Percentiles rank a stretch among this genome's conserved stretches.
phyloP scores from a whole-genome alignment of 768 basidiomycete species.

The Tulasnella sp. region DNA sequence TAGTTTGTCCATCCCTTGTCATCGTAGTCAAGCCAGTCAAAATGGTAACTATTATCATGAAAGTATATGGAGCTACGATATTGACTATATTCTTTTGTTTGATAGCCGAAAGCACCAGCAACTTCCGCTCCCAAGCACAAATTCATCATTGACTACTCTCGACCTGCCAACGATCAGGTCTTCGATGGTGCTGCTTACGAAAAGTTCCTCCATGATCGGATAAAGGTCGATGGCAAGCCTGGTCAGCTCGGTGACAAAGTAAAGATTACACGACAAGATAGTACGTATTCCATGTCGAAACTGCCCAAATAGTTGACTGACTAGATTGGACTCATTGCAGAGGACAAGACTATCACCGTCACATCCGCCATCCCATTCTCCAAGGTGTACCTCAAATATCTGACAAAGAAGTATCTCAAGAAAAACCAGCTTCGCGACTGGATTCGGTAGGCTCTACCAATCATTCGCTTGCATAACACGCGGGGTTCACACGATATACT shows the following conservation, averaged over 20 bases:
- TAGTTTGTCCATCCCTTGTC: neutral
- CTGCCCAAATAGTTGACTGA: neutral
- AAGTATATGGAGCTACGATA: neutral
- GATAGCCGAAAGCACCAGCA: constrained; percentile 11
- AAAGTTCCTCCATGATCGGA: constrained; percentile 88
- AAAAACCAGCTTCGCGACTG: constrained; percentile 93
- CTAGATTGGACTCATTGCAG: constrained; percentile 7
- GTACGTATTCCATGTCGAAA: constrained; percentile 14
- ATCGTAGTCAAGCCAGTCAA: neutral
- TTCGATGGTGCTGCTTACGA: constrained; percentile 49
- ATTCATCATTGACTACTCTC: constrained; percentile 77
- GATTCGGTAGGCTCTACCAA: constrained; percentile 52
- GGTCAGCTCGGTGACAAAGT: constrained; percentile 86
- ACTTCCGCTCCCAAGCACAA: constrained; percentile 28
- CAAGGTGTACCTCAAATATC: constrained; percentile 95
- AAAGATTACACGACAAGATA: constrained; percentile 48
- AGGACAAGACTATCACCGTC: constrained; percentile 72
- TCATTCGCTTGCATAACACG: neutral
- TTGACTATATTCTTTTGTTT: constrained; percentile 7
- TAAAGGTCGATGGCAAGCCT: constrained; percentile 85
- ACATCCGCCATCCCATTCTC: constrained; percentile 82
- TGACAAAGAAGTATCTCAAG: constrained; percentile 99
- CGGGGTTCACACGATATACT: neutral
- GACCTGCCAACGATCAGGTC: constrained; percentile 53
- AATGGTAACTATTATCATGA: neutral